Base-by-base conservation (phyloP, 148 eudicot genomes). In the Amaranthus cruentus region DNA sequence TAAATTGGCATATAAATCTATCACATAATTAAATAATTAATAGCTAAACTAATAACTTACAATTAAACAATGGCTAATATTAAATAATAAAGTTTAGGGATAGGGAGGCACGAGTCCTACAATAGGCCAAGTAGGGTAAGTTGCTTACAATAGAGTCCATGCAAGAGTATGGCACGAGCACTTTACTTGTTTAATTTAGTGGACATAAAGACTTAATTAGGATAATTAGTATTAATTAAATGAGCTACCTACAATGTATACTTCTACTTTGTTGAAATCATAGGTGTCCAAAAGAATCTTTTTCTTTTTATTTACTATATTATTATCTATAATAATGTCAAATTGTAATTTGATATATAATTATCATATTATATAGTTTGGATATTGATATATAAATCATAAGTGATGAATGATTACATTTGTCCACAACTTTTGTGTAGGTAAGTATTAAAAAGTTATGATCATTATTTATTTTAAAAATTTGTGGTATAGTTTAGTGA, bases 151-250 rank as follows among this genome's bases (percentile, higher is more conserved):
- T 49, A 4, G 50, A 48, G 13, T 66, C 55, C 18, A 8, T 66
- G 54, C 69, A 15, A n/a, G 38, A 48, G 69, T 55, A 48, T 66
- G 69, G 69, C 69, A 66, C 69, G 69, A 66, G 69, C 52, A 4
- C 52, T n/a, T 14, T 14, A 0, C 0, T 5, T 47, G 38, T 43
- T 48, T 48, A 66, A 13, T 49, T 49, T 66, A 66, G 12, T 48
- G 18, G 10, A 48, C 21, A 12, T 64, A 11, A 2, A 9, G 1
- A 28, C 38, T 28, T 28, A 28, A 28, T 28, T 28, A 28, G 38
- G 38, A 28, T 28, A 28, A 28, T 28, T 28, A 28, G 38, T 28
- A 28, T 28, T 28, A 28, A 28, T 28, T 28, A 28, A 28, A 28
- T 0, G 38, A 28, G 38, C 38, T 28, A 43, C 21, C 11, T 4